These are phyloP conservation scores for Punctularia strigosozonata DNA, from an alignment of 768 basidiomycete genomes.

Conservation along the genomic window DNA sequence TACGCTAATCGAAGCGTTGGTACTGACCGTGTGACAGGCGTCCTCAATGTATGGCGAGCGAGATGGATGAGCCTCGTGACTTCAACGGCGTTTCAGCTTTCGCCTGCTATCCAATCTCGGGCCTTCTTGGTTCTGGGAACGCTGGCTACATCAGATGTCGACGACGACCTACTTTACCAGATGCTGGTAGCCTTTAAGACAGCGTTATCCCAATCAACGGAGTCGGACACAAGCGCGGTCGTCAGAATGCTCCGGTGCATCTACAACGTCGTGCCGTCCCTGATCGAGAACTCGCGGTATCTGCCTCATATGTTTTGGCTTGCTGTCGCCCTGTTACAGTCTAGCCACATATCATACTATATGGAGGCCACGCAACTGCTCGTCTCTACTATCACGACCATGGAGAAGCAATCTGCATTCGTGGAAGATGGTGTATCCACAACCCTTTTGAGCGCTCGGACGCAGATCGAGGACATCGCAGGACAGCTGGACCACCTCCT, in stretches of 20 bases:
- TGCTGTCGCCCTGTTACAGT: conserved; percentile 72
- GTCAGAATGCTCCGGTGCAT: conserved; percentile 87
- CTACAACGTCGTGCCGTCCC: conserved; percentile 60
- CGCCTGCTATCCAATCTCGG: conserved; percentile 77
- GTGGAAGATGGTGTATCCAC: conserved; percentile 36
- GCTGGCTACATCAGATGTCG: conserved; percentile 77
- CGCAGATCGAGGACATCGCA: conserved; percentile 53
- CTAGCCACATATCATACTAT: conserved; percentile 60
- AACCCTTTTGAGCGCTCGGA: conserved; percentile 53
- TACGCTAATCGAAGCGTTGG: too few relatives aligned
- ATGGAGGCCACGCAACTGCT: conserved; percentile 60
- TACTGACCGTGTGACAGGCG: conserved; percentile 34
- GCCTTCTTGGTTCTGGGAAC: conserved; percentile 76
- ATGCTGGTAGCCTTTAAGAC: conserved; percentile 80
- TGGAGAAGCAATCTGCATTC: conserved; percentile 52
- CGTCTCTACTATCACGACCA: conserved; percentile 47
- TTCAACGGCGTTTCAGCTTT: conserved; percentile 82
- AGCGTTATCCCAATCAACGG: conserved; percentile 55
- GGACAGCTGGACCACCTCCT: conserved; percentile 62
- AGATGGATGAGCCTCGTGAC: conserved; percentile 89
- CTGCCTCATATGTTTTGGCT: conserved; percentile 76
- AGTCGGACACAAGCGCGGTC: conserved; percentile 58
- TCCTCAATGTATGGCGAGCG: conserved; percentile 83
- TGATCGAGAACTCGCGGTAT: conserved; percentile 61
- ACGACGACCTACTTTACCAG: conserved; percentile 89